phyloP scores from a whole-genome alignment of 805 yeast species.

The Sugiyamaella chiloensis region DNA sequence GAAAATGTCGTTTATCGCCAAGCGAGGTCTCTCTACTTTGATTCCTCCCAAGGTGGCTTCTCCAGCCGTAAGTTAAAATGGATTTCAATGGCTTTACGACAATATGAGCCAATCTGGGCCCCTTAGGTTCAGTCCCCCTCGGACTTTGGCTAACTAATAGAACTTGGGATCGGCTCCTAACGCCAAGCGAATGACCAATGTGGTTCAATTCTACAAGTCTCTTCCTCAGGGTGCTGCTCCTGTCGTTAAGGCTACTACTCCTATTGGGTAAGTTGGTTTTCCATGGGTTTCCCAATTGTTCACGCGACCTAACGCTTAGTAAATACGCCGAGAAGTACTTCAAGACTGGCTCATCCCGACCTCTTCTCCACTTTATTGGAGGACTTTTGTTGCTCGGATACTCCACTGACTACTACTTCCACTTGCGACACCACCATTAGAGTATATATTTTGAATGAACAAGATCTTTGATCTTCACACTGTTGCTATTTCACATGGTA shows the following conservation, averaged over 20 bases:
- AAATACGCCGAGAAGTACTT: conserved; percentile 26
- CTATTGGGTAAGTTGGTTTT: conserved; percentile 10
- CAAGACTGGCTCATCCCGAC: conserved; percentile 32
- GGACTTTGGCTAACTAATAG: no score
- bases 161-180: conserved; percentile 94
- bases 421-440: conserved; percentile 41
- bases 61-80: conserved; percentile 62
- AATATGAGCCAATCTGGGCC: no score
- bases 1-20: conserved; percentile 76
- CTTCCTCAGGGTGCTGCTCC: conserved; percentile 93
- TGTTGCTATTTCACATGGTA: no score
- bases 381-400: conserved; percentile 75
- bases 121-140: no score
- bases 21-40: conserved; percentile 91
- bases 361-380: conserved; percentile 61
- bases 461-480: no score
- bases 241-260: conserved; percentile 53
- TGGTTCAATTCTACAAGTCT: conserved; percentile 91
- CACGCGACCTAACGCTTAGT: conserved; percentile 2
- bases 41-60: conserved; percentile 99
- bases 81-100: no score
- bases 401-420: conserved; percentile 91
- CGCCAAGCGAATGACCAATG: conserved; percentile 94
- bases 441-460: neutral
- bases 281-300: neutral